Base-by-base conservation (phyloP, 768 basidiomycete genomes). In the Boletus fagicola region DNA sequence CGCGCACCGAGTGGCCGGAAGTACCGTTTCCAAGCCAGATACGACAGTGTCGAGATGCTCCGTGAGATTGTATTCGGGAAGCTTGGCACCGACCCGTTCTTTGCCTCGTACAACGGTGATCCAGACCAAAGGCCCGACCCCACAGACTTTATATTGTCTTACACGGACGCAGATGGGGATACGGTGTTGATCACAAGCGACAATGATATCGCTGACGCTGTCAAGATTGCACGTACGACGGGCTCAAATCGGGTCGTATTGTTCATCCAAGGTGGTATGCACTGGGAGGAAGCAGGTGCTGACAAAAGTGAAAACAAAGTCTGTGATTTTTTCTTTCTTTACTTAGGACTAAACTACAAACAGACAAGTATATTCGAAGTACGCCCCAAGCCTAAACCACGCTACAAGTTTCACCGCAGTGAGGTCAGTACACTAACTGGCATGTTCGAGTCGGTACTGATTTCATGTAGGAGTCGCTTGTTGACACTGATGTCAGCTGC, bases 11-110 rank as follows among this genome's bases (percentile, higher is more conserved):
- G 90, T 62, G 94, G 93, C 15, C 83, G 93, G 51, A 98, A 94
- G 5, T 97, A 98, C 70, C 87, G 97, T 56, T 99, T 99, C 87
- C 94, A 98, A 71, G 90, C 97, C 26, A 88, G 96, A 24, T 86
- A 95, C 68, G 94, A 98, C 69, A 85, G 88, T 58, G 82, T 89
- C 62, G 94, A 95, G 68, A 89, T 87, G 68, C 77, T 99, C 51
- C 83, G 89, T 24, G 97, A 98, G 63, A 92, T 99, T 56, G 88
- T 98, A 3, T 75, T 83, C 3, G 94, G 95, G 43, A 99, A 99
- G 72, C 83, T 99, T 46, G 80, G 83, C 8, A 85, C 84, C 3
- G 97, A 99, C 69, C 92, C 97, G 1, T 98, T 95, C 84, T 98
- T 99, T 78, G 84, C 85, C 5, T 83, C 85, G 44, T 84, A 79